Base-by-base conservation (phyloP, 345 rosid genomes). In the Eucalyptus globulus region DNA sequence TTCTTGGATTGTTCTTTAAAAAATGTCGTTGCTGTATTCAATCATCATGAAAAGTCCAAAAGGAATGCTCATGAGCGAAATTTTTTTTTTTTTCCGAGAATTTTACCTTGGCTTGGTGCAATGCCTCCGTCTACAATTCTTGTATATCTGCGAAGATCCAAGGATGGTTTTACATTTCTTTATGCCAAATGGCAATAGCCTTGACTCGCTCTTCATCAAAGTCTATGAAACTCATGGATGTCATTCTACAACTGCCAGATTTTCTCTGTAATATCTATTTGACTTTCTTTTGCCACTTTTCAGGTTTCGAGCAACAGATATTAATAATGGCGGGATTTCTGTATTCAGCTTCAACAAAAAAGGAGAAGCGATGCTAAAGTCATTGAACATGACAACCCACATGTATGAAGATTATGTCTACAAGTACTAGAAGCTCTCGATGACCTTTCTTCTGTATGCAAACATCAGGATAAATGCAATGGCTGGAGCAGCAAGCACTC, bases 281-380 rank as follows among this genome's bases (percentile, higher is more conserved):
- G 47, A 58, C 29, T 47, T n/a, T 60, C 88, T 86, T 86, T 50
- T 45, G 49, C 24, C 8, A 15, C 69, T 15, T 53, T 86, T 89
- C 94, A 94, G 95, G 92, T 95, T 95, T 90, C 93, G 93, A 10
- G 94, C 96, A 17, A 88, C 92, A 56, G 97, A 94, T 87, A 93
- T 94, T 86, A 94, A 95, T 62, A 94, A 95, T 65, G 94, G 97
- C 3, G 95, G 97, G 51, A 90, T 95, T 72, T 94, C 92, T 86
- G 91, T 93, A 27, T 93, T 94, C 83, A 88, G 49, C 53, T 89
- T 94, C 92, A 94, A 94, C 93, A 91, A 49, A 51, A 90, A 56
- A 87, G 97, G 96, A 49, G 97, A 95, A 93, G 93, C 95, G n/a
- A 95, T 94, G 97, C 93, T 95, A 26, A 93, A 93, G 60, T 91